Evolutionary conservation across 352 stramenopile species (phyloP), one percentile per base, ranked within the genome.

Genomic region (Phytophthora syringae): DNA sequence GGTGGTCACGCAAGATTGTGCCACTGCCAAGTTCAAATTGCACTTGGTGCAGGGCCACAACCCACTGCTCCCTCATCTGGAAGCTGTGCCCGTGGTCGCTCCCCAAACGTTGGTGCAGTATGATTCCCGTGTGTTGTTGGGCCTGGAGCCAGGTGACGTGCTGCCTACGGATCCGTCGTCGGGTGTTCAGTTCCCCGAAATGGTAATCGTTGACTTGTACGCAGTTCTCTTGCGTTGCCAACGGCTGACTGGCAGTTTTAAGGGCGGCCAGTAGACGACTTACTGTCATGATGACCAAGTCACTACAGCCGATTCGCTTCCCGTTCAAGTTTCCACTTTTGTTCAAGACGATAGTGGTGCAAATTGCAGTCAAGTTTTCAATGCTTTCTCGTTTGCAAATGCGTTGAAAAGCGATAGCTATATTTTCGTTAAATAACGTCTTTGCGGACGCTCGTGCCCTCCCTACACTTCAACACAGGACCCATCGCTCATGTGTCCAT

Each of bases 401-500:
- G 27, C 27, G 27, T 32, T 10, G 27, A 32, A 32, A 32, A 32
- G 5, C 5, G 27, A 32, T 10, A 32, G 9, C 27, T 32, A 32
- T 32, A 32, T 24, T 11, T 24, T 52, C 22, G 49, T 58, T 71
- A 71, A 71, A 71, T 67, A 67, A 7, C 34, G 27, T 16, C 27
- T 24, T 27, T 18, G 57, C 18, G 37, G 34, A 44, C 20, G 27
- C 20, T 20, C 16, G n/a, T 32, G 27, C 9, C 27, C 27, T 43
- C 37, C 37, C 52, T 67, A 76, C 61, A 72, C 63, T 63, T 76
- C 56, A 57, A 76, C 57, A 54, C 63, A 65, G 0, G 56, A 66
- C 32, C 67, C 60, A 51, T 74, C 67, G 34, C 53, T 74, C 43
- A 50, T 18, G 15, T 70, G 40, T 2, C 52, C 60, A 18, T 55